phyloP scores from a whole-genome alignment of 2,329 filamentous ascomycete species.

The Fusarium scirpi region DNA sequence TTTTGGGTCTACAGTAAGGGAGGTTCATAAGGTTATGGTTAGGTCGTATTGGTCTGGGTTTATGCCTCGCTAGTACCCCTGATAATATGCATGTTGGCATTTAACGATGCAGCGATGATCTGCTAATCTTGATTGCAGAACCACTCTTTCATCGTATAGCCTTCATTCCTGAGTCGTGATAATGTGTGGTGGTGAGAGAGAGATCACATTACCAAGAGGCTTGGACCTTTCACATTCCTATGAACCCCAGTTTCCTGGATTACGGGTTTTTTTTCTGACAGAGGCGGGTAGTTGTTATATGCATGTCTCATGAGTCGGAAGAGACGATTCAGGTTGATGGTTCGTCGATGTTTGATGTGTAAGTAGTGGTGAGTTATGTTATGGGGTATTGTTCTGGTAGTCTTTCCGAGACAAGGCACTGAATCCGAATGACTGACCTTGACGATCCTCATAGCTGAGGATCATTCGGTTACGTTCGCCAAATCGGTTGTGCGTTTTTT shows the following conservation, averaged over 20 bases:
- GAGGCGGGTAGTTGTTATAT: neutral
- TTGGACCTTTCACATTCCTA: conserved; percentile 26
- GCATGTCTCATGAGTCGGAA: conserved; percentile 21
- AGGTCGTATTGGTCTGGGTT: conserved; percentile 10
- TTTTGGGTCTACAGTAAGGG: conserved; percentile 6
- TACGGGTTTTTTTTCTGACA: conserved; percentile 8
- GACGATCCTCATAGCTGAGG: neutral
- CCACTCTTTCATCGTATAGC: neutral
- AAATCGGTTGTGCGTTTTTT: neutral
- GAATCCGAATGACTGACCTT: neutral
- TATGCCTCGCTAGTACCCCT: conserved; percentile 22
- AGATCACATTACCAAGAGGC: conserved; percentile 3
- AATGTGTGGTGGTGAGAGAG: conserved; percentile 16
- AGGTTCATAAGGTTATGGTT: conserved; percentile 6
- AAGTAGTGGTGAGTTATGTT: conserved; percentile 1
- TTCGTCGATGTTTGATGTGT: neutral
- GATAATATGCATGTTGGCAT: conserved; percentile 26
- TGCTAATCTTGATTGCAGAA: conserved; percentile 2
- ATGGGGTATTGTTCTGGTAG: neutral
- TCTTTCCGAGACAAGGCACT: neutral
- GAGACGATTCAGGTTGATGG: neutral
- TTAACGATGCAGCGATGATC: conserved; percentile 7
- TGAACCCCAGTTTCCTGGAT: conserved; percentile 18
- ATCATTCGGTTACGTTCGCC: neutral
- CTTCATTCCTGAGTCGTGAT: conserved; percentile 28